Conservation (phyloP, 345 rosid species). For the Salix purpurea region DNA sequence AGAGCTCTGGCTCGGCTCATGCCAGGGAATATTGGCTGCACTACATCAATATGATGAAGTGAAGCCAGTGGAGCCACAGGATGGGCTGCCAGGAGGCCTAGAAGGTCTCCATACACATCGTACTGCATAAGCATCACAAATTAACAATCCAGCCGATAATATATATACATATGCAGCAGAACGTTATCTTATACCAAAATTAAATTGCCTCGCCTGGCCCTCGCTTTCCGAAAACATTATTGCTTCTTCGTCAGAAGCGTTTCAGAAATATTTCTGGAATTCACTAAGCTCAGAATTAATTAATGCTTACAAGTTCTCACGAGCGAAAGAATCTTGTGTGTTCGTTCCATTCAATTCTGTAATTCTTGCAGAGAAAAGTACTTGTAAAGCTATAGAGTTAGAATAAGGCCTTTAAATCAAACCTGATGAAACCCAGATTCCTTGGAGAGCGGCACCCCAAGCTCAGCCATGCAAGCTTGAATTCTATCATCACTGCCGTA, state of each 20-base stretch:
- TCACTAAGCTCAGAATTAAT: too few relatives aligned
- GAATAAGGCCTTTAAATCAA: neutral
- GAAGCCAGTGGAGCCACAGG: constrained; percentile 73
- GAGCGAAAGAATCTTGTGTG: too few relatives aligned
- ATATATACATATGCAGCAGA: neutral
- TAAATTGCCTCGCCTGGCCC: neutral
- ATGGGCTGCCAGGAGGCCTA: constrained; percentile 71
- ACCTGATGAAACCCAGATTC: constrained; percentile 90
- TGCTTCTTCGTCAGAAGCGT: too few relatives aligned
- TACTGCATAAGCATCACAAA: constrained; percentile 38
- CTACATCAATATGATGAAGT: constrained; percentile 75
- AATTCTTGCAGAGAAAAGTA: too few relatives aligned
- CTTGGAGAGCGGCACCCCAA: constrained; percentile 71
- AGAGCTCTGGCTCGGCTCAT: constrained; percentile 52
- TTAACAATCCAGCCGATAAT: too few relatives aligned
- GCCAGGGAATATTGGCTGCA: constrained; percentile 61
- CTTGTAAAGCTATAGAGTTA: too few relatives aligned
- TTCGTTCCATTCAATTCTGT: too few relatives aligned
- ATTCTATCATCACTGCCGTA: constrained; percentile 83
- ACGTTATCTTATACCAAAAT: neutral
- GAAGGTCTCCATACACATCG: constrained; percentile 70
- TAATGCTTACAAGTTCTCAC: too few relatives aligned
- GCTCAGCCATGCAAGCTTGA: constrained; percentile 85
- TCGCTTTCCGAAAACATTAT: too few relatives aligned
- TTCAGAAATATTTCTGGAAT: too few relatives aligned